Conservation (phyloP, 2,329 filamentous ascomycete genomes). For the Alternaria conjuncta region DNA sequence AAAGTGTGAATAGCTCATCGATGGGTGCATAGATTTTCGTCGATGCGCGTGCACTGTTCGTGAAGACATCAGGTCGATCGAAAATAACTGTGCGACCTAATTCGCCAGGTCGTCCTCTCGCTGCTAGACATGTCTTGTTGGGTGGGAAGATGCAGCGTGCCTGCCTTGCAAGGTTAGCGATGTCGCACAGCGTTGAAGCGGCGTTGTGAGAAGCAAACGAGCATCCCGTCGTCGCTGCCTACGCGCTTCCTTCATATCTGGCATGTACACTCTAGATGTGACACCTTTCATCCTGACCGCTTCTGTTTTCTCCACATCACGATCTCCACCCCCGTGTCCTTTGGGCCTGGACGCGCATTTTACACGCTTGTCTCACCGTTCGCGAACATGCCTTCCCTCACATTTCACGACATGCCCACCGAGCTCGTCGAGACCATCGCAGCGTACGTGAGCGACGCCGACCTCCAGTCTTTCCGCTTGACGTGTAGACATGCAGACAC, state of each 20-base stretch:
- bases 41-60: neutral
- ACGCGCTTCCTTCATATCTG: neutral
- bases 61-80: neutral
- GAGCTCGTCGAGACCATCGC: neutral
- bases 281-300: neutral
- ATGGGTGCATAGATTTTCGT: too few relatives aligned
- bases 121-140: neutral
- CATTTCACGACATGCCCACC: neutral
- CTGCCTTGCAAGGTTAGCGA: neutral
- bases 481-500: neutral
- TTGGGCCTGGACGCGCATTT: too few relatives aligned
- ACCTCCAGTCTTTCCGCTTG: neutral
- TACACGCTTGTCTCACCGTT: too few relatives aligned
- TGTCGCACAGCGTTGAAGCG: neutral
- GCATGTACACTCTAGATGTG: accelerated
- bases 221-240: neutral
- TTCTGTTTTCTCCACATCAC: neutral
- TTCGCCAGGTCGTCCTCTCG: neutral
- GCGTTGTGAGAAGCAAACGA: neutral
- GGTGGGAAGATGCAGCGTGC: neutral
- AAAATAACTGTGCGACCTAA: neutral
- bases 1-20: neutral
- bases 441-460: neutral
- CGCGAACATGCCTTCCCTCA: neutral
- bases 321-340: too few relatives aligned